Conservation (phyloP, 306 rosid genomes). For the Prosopis cineraria region DNA sequence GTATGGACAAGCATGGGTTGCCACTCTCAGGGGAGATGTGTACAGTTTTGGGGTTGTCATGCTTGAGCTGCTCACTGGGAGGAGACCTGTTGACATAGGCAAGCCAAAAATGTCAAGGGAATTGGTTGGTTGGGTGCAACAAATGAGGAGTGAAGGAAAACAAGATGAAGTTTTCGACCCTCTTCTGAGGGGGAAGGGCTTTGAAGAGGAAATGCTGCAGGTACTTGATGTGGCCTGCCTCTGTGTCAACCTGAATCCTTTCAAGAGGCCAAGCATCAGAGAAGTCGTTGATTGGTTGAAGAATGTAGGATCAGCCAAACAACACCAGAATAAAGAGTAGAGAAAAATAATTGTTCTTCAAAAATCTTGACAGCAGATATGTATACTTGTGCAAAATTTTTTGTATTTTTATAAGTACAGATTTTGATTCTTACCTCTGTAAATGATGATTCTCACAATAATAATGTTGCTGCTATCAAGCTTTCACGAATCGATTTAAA, state of each 20-base stretch:
- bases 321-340: slow-evolving; percentile 57
- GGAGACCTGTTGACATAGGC: slow-evolving; percentile 85
- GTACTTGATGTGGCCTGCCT: slow-evolving; percentile 88
- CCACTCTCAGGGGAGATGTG: slow-evolving; percentile 92
- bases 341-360: slow-evolving; percentile 30
- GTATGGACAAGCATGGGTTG: slow-evolving; percentile 97
- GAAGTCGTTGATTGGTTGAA: slow-evolving; percentile 88
- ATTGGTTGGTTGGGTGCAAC: slow-evolving; percentile 85
- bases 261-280: slow-evolving; percentile 81
- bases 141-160: slow-evolving; percentile 74
- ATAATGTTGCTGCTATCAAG: slow-evolving; percentile 40
- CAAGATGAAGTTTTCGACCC: slow-evolving; percentile 76
- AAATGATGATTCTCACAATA: slow-evolving; percentile 41
- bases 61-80: slow-evolving; percentile 89
- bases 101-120: slow-evolving; percentile 79
- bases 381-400: slow-evolving; percentile 60
- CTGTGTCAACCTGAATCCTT: slow-evolving; percentile 81
- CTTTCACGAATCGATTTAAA: slow-evolving; percentile 33
- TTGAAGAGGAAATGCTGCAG: slow-evolving; percentile 75
- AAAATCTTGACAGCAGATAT: slow-evolving; percentile 45
- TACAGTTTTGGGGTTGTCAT: slow-evolving; percentile 95
- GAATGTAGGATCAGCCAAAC: slow-evolving; percentile 56
- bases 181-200: slow-evolving; percentile 67
- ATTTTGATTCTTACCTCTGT: slow-evolving; percentile 49
- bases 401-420: slow-evolving; percentile 50